These are phyloP conservation scores for Pholiota conissans DNA, from an alignment of 768 basidiomycete genomes.

Conservation along the genomic window DNA sequence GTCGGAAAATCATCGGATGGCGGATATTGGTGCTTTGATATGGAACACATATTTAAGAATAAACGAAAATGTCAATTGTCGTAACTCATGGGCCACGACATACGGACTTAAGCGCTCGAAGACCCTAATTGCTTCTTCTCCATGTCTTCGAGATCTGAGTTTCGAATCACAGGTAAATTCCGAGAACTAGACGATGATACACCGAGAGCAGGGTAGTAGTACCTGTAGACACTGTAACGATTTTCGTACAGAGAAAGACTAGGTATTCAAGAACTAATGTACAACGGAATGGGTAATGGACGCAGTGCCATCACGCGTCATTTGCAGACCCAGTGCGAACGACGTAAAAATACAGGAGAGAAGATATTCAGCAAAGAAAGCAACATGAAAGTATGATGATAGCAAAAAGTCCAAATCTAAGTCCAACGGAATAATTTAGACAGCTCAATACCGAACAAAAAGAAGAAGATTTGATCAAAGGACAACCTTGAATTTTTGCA, in stretches of 20 bases:
- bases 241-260: neutral
- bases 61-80: neutral
- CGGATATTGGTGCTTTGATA: neutral
- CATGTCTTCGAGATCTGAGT: slow-evolving; percentile 14
- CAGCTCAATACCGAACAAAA: slow-evolving; percentile 1
- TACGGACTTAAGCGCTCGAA: slow-evolving; percentile 25
- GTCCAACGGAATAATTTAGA: slow-evolving; percentile 3
- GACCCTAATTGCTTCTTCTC: slow-evolving; percentile 32
- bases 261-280: too few species aligned
- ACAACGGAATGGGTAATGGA: neutral
- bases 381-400: neutral
- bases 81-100: slow-evolving; percentile 15
- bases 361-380: neutral
- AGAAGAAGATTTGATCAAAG: slow-evolving; percentile 30
- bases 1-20: neutral
- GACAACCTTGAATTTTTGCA: slow-evolving; percentile 55
- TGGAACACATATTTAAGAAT: neutral
- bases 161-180: slow-evolving; percentile 1
- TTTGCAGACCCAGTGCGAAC: neutral
- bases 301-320: neutral
- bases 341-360: neutral
- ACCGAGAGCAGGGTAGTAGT: neutral
- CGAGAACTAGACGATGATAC: slow-evolving; percentile 11
- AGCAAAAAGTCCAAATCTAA: neutral
- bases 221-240: neutral